Percentiles rank a stretch among this genome's conserved stretches.
Conservation (phyloP, 495 filamentous ascomycete species). For the Tuber magnatum region DNA sequence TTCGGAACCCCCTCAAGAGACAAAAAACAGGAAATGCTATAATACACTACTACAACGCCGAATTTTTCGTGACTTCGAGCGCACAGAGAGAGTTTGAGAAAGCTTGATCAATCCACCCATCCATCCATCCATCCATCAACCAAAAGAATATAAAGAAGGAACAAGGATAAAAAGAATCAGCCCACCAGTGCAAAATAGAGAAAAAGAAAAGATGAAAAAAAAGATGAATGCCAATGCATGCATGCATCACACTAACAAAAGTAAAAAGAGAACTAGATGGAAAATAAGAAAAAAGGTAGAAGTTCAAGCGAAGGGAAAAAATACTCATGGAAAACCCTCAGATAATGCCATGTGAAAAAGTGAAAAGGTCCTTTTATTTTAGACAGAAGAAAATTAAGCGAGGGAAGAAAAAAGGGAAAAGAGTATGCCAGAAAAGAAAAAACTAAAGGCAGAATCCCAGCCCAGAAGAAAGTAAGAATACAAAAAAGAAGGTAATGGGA, state of each 20-base stretch:
- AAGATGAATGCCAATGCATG: constrained; percentile 34
- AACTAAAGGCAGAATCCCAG: background rate
- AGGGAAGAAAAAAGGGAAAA: background rate
- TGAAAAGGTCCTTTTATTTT: background rate
- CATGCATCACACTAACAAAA: constrained; percentile 24
- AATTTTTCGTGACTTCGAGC: constrained; percentile 1
- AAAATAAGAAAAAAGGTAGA: constrained; percentile 6
- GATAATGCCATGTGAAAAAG: background rate
- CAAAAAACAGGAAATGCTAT: background rate
- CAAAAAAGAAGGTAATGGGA: constrained; percentile 26
- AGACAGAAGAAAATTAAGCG: background rate
- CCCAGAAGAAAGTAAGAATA: constrained; percentile 8
- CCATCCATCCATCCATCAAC: constrained; percentile 5
- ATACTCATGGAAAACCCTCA: constrained; percentile 10
- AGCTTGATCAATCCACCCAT: constrained; percentile 3
- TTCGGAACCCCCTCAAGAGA: background rate
- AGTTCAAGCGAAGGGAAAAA: background rate
- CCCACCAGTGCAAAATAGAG: background rate
- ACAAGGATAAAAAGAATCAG: constrained; percentile 12
- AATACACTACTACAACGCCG: background rate
- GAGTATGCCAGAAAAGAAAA: constrained; percentile 6
- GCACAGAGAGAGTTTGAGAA: background rate
- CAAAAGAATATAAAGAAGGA: constrained; percentile 15
- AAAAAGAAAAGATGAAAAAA: constrained; percentile 23
- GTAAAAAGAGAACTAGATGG: constrained; percentile 14